Conservation (phyloP, 148 eudicot genomes). For the Vaccinium myrtillus region DNA sequence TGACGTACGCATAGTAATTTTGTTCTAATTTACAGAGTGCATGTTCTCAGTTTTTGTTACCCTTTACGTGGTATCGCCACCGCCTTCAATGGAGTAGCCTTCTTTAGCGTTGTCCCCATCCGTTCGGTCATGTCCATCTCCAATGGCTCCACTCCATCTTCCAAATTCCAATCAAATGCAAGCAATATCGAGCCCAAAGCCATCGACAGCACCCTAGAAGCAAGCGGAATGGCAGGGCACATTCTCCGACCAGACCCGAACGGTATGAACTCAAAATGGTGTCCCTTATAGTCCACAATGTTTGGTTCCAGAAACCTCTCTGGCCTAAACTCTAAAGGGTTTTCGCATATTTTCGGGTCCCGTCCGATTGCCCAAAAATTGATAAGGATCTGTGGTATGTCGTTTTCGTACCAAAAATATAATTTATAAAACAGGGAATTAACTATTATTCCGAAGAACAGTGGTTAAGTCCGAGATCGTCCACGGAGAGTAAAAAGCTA, state of each 20-base stretch:
- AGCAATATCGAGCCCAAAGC: slow-evolving; percentile 55
- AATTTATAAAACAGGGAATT: no score
- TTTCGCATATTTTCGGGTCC: slow-evolving; percentile 47
- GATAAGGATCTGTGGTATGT: slow-evolving; percentile 61
- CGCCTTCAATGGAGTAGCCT: slow-evolving; percentile 20
- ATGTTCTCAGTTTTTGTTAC: not conserved
- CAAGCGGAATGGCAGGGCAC: slow-evolving; percentile 60
- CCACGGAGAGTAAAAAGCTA: no score
- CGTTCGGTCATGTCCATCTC: slow-evolving; percentile 27
- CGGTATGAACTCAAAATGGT: slow-evolving; percentile 54
- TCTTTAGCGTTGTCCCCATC: slow-evolving; percentile 30
- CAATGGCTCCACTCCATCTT: not conserved
- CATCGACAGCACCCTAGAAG: slow-evolving; percentile 31
- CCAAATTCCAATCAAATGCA: slow-evolving; percentile 55
- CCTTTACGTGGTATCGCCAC: slow-evolving; percentile 11
- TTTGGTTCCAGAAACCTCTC: slow-evolving; percentile 52
- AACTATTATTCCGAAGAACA: no score
- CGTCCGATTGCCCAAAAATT: slow-evolving; percentile 77
- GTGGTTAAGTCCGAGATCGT: no score
- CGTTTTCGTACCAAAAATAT: no score
- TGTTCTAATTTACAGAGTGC: no score
- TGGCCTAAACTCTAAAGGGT: slow-evolving; percentile 46
- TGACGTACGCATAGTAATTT: no score
- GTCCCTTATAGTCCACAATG: slow-evolving; percentile 44
- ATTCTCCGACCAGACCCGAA: slow-evolving; percentile 70